These are phyloP conservation scores for Lathyrus sativus DNA, from an alignment of 306 rosid species.

Conservation along the genomic window DNA sequence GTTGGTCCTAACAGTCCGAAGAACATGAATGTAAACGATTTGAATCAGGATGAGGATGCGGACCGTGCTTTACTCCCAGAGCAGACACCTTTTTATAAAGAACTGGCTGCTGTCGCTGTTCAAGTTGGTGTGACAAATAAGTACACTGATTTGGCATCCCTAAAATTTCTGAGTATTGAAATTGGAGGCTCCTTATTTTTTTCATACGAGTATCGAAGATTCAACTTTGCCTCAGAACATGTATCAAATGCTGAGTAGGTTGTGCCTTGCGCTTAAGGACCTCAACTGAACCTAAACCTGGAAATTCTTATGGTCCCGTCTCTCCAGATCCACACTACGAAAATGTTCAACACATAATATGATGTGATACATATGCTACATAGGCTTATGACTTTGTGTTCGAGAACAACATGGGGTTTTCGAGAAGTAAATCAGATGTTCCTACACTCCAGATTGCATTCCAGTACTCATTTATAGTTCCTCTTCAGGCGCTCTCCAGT, in stretches of 20 bases:
- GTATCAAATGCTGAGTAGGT: constrained; percentile 90
- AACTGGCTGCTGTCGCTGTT: too few relatives aligned
- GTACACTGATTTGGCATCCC: too few relatives aligned
- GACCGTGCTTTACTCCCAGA: too few relatives aligned
- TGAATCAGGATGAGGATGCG: too few relatives aligned
- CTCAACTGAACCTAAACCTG: constrained; percentile 83
- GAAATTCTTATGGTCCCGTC: constrained; percentile 93
- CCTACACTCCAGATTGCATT: constrained; percentile 89
- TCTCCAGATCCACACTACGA: constrained; percentile 98
- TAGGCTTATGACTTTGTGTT: constrained; percentile 95
- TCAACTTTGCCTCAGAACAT: too few relatives aligned
- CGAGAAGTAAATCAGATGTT: constrained; percentile 76
- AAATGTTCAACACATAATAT: constrained; percentile 93
- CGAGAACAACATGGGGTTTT: constrained; percentile 78
- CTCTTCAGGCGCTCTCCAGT: constrained; percentile 69
- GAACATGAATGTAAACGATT: too few relatives aligned
- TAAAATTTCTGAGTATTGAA: too few relatives aligned
- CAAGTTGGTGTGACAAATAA: too few relatives aligned
- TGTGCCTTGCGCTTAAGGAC: constrained; percentile 86
- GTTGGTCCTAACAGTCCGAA: too few relatives aligned
- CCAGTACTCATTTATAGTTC: constrained; percentile 86
- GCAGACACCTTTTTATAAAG: too few relatives aligned
- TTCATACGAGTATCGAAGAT: too few relatives aligned
- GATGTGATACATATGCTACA: constrained; percentile 96
- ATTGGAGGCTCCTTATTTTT: too few relatives aligned